Evolutionary conservation across 106 monocot species (phyloP).

Genomic region (Triglochin maritima): DNA sequence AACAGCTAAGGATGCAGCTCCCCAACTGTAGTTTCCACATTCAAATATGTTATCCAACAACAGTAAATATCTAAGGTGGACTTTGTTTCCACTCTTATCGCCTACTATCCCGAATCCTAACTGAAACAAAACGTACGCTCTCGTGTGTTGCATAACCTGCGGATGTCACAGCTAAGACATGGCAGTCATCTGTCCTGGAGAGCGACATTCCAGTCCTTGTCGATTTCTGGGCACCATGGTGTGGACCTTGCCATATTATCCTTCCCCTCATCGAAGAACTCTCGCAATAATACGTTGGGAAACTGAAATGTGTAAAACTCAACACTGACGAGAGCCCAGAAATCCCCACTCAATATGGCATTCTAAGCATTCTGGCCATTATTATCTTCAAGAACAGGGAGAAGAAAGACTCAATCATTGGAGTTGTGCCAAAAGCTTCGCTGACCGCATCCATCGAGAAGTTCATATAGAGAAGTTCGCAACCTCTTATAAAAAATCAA

Average conservation of each 20-base stretch:
- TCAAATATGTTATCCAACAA: no score
- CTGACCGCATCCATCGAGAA: constrained; percentile 27
- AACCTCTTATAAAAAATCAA: no score
- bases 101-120: no score
- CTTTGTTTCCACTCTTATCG: no score
- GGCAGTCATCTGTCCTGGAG: constrained; percentile 34
- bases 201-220: constrained; percentile 34
- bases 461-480: constrained; percentile 13
- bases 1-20: no score
- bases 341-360: constrained; percentile 39
- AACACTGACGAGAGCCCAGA: constrained; percentile 51
- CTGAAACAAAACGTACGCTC: no score
- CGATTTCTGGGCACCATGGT: constrained; percentile 68
- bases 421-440: constrained; percentile 38
- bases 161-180: constrained; percentile 29
- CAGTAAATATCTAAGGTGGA: no score
- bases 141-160: no score
- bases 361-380: constrained; percentile 48
- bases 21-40: no score
- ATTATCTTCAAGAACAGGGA: constrained; percentile 50
- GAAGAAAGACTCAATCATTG: constrained; percentile 46
- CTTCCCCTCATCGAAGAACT: constrained; percentile 28
- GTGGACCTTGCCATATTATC: constrained; percentile 47
- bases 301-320: constrained; percentile 38
- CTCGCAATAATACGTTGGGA: constrained; percentile 36